phyloP scores from a whole-genome alignment of 2,329 filamentous ascomycete genomes.

The Didymella sp. region DNA sequence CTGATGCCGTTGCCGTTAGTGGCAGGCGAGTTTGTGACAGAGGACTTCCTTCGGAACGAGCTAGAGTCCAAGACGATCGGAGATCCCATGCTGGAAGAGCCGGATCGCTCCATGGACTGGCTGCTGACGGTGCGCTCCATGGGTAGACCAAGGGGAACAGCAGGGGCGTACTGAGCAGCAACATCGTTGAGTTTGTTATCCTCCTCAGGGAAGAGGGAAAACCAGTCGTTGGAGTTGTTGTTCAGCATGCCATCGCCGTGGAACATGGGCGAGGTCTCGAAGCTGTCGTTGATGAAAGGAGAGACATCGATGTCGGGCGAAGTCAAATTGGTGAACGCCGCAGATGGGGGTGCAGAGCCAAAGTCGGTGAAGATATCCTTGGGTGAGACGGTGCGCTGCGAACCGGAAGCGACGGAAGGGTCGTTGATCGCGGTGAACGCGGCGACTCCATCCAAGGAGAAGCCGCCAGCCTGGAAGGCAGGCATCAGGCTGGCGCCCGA shows the following conservation, averaged over 20 bases:
- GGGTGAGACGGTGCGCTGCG: conserved; percentile 74
- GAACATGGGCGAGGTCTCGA: conserved; percentile 81
- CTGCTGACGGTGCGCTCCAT: conserved; percentile 54
- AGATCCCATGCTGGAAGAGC: conserved; percentile 47
- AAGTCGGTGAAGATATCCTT: conserved; percentile 79
- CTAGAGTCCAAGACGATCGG: conserved; percentile 44
- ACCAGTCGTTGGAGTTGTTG: conserved; percentile 67
- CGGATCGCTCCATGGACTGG: conserved; percentile 47
- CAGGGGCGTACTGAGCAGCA: conserved; percentile 30
- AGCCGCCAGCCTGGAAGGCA: conserved; percentile 48
- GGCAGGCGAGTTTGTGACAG: conserved; percentile 56
- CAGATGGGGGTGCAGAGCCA: conserved; percentile 80
- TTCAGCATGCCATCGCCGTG: conserved; percentile 63
- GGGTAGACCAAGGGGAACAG: conserved; percentile 35
- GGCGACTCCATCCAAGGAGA: conserved; percentile 40
- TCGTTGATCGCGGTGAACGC: conserved; percentile 57
- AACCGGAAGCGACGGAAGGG: conserved; percentile 47
- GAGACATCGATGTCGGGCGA: conserved; percentile 82
- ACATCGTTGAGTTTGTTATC: conserved; percentile 40
- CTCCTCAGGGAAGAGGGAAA: conserved; percentile 71
- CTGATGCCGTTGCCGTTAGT: conserved; percentile 78
- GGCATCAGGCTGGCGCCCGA: conserved; percentile 57
- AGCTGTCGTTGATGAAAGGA: conserved; percentile 72
- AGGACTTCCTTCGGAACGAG: conserved; percentile 51
- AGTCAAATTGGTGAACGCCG: conserved; percentile 81